Evolutionary conservation across 371 early-diverging fungal genomes (phyloP), one percentile per base, ranked within the genome.

Genomic region (Haplosporangium sp.): DNA sequence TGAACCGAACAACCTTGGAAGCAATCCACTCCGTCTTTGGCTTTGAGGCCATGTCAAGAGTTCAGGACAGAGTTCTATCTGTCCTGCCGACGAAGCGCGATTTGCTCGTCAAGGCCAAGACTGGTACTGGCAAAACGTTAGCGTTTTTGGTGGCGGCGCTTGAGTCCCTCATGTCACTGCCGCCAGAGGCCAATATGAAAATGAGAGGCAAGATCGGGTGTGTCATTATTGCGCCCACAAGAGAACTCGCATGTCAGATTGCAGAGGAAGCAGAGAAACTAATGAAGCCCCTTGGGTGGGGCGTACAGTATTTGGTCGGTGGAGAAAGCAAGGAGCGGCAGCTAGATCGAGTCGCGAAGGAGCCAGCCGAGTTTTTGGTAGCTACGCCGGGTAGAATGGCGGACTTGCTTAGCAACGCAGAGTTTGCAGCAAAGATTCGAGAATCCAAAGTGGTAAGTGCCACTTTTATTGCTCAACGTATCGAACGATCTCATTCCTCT

Each of bases 71-170:
- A 11, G 93, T 97, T 4, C 81, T 95, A 45, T 81, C 86, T 5
- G 80, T 76, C 13, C 60, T 95, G 20, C 97, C 97, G 2, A 89
- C 91, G 37, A 72, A 81, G 9, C 75, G 80, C 5, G 95, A 97
- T 77, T 80, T 96, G 61, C 85, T 94, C 81, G 90, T 95, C 58
- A 91, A 93, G 74, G 99, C 99, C 14, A 97, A 97, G 81, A 99
- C 99, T 8, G 99, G 99, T 67, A 98, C 97, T 0, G 99, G 99
- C 42, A 98, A 98, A 76, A 98, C 98, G 6, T 80, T 97, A 8
- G 98, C 96, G 2, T 99, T 98, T 67, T 83, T 99, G 65, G 83
- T 96, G 11, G 94, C 98, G 1, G 93, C 95, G 5, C 80, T 99
- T 11, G 92, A 95, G 54, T 84, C 88, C 6, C 69, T 91, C 1